Evolutionary conservation across 208 protist species (phyloP), one percentile per base, ranked within the genome.

Genomic region (Leishmania braziliensis): DNA sequence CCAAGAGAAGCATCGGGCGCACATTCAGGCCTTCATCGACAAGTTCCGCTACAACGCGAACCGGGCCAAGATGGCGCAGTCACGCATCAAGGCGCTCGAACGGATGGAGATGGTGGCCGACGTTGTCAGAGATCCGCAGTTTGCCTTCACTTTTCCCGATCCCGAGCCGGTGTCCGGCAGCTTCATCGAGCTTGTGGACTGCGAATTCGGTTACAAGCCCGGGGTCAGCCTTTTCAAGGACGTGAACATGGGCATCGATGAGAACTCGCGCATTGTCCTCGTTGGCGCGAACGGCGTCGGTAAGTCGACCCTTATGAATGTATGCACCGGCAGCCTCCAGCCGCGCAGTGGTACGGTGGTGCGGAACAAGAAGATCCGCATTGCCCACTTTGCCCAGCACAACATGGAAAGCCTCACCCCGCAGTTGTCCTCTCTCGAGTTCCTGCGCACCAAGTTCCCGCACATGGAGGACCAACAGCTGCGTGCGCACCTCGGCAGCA

Each of bases 271-370:
- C 73, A 93, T 98, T 81, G 97, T 96, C 50, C 89, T 98, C 43
- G 90, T 98, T 54, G 97, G 96, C 39, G 92, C 92, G 3, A 98
- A 98, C 88, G 98, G 98, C 43, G 89, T 85, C 20, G 98, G 98
- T 69, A 99, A 99, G 94, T 98, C 97, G 9, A 99, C 98, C 8
- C 96, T 99, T 56, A 94, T 99, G 89, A 98, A 99, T 76, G 58
- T 98, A 26, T 95, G 97, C 82, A 80, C 87, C 43, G 97, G 95
- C 29, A 89, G 89, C 62, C 82, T 98, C 51, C 90, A 97, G 86
- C 95, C 97, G 33, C 89, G 89, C 73, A 75, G 79, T 29, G 97
- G 97, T 36, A 93, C 89, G 51, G 83, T 98, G 20, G 91, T 96
- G 79, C 88, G 93, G 46, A 97, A 98, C 80, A 82, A 93, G 69